These are phyloP conservation scores for Pseudocercospora vitis DNA, from an alignment of 2,329 filamentous ascomycete genomes.

Conservation along the genomic window DNA sequence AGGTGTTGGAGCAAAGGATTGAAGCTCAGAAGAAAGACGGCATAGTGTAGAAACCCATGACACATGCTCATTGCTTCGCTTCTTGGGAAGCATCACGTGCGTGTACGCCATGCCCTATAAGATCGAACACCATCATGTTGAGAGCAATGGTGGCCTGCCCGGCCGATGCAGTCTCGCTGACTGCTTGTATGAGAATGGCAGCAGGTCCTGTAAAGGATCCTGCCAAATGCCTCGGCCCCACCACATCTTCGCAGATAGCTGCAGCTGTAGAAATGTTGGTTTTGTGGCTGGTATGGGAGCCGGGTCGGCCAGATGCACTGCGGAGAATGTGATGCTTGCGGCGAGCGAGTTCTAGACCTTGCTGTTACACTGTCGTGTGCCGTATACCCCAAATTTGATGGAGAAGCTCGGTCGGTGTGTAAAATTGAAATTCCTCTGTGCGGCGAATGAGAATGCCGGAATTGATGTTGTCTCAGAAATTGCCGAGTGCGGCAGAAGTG, in stretches of 20 bases:
- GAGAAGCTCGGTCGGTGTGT: not conserved
- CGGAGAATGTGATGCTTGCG: constrained; percentile 1
- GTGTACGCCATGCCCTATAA: not conserved
- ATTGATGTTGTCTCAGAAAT: not conserved
- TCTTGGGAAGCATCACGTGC: not conserved
- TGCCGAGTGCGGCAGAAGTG: not conserved
- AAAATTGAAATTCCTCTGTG: not conserved
- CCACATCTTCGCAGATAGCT: not conserved
- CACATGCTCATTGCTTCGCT: not conserved
- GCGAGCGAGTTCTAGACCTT: not conserved
- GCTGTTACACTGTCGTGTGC: no score
- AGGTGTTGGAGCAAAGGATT: constrained; percentile 23
- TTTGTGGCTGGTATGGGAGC: not conserved
- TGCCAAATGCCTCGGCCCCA: not conserved
- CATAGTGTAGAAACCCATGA: constrained; percentile 16
- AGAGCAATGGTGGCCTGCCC: no score
- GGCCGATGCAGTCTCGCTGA: no score
- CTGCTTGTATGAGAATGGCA: no score
- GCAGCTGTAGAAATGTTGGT: not conserved
- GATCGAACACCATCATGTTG: no score
- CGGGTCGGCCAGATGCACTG: no score
- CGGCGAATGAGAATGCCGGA: not conserved
- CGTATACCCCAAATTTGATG: not conserved
- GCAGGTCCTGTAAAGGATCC: no score
- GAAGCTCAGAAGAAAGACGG: constrained; percentile 30